Evolutionary conservation across 225 moss, liverwort and hornwort species (phyloP).

Genomic region (Takakia lepidozioides): DNA sequence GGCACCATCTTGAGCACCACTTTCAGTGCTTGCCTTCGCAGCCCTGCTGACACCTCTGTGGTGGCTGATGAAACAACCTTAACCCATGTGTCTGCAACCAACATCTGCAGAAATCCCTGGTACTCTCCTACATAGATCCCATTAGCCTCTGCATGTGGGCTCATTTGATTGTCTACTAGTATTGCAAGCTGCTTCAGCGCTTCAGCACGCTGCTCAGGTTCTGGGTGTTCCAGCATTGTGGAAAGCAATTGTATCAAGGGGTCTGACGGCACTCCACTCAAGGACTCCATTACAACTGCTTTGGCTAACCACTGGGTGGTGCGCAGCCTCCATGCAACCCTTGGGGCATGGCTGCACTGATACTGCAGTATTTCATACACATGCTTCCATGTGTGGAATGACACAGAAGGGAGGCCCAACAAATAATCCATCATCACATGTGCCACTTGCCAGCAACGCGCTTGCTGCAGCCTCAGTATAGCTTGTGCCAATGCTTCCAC

Average conservation of each 20-base stretch:
- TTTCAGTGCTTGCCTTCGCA: slow-evolving; percentile 58
- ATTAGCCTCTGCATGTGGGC: slow-evolving; percentile 14
- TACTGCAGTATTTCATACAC: slow-evolving; percentile 56
- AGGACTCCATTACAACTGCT: slow-evolving; percentile 38
- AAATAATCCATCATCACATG: slow-evolving; percentile 55
- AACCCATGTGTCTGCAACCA: slow-evolving; percentile 72
- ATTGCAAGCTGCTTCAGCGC: slow-evolving; percentile 61
- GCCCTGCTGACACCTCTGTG: slow-evolving; percentile 44
- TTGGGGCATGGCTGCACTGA: slow-evolving; percentile 81
- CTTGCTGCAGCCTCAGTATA: slow-evolving; percentile 49
- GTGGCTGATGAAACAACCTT: slow-evolving; percentile 54
- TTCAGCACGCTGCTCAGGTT: slow-evolving; percentile 82
- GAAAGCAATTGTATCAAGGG: slow-evolving; percentile 42
- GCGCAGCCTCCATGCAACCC: slow-evolving; percentile 72
- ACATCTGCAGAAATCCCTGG: slow-evolving; percentile 24
- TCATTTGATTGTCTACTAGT: slow-evolving; percentile 46
- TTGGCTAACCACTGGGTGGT: slow-evolving; percentile 63
- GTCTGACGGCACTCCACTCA: slow-evolving; percentile 33
- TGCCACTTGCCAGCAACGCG: slow-evolving; percentile 85
- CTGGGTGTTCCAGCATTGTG: slow-evolving; percentile 76
- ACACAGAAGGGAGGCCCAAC: slow-evolving; percentile 28
- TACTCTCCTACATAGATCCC: slow-evolving; percentile 11
- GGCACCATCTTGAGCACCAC: slow-evolving; percentile 68
- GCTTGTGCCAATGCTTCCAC: slow-evolving; percentile 41
- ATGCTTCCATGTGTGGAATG: slow-evolving; percentile 40